Evolutionary conservation across 345 rosid species (phyloP), one percentile per base, ranked within the genome.

Genomic region (Eutrema yunnanense): DNA sequence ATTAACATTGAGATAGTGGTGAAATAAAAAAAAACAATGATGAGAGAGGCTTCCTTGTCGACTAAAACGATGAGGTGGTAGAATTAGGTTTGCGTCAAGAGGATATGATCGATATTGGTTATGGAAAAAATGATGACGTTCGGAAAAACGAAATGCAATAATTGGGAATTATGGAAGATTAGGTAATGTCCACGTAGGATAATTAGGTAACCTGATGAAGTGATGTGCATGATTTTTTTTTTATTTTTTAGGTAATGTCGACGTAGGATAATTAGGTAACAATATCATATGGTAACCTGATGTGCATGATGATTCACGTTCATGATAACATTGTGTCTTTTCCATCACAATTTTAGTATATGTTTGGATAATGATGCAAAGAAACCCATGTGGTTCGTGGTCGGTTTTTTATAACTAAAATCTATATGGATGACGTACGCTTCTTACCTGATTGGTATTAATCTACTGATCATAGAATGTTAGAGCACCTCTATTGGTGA

Each of bases 191-290:
- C 78, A 58, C 72, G 73, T 66, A 40, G 46, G 72, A 66, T 41
- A 66, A 74, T 74, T 66, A 58, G 72, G 67, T 55, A 58, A 58
- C 19, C 60, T 22, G 26, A 22, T 22, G 26, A 22, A 22, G 26
- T 49, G 54, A 26, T 57, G 59, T 66, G 73, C 60, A 40, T 41
- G 61, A 74, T 66, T 22, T 22, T 22, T 22, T 22, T 1, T 1
- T 22, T 16, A 16, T 16, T 16, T 16, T 16, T 16, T 16, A 66
- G 67, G 66, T 66, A 33, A 16, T 66, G 40, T 41, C 61, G 73
- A 58, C 72, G 73, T 66, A 49, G 38, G 72, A 66, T 41, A 66
- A 74, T 74, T 66, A 58, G 72, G 67, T 55, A 49, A 66, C 19
- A 22, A 22, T 22, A 1, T 22, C 26, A 22, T 22, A 22, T 22